These are phyloP conservation scores for Ogataea pini DNA, from an alignment of 805 yeast species.

Conservation along the genomic window DNA sequence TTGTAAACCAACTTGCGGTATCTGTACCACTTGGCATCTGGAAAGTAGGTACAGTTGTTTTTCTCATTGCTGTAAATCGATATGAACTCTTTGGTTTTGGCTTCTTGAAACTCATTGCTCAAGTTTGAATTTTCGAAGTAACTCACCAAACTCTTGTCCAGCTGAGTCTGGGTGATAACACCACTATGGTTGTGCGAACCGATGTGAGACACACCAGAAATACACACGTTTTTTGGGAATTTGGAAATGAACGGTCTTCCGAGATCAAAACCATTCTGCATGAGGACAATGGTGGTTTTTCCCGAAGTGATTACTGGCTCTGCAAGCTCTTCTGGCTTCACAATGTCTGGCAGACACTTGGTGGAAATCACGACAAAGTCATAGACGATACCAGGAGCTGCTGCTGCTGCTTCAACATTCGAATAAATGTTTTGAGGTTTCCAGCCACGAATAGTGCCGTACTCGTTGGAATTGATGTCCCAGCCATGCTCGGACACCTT, in stretches of 20 bases:
- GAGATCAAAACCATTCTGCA: constrained; percentile 69
- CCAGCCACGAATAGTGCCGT: constrained; percentile 58
- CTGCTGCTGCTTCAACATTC: constrained; percentile 40
- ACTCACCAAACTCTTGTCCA: constrained; percentile 51
- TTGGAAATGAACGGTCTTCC: constrained; percentile 54
- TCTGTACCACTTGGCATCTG: constrained; percentile 51
- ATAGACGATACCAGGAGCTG: constrained; percentile 40
- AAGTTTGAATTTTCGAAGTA: constrained; percentile 46
- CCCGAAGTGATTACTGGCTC: constrained; percentile 49
- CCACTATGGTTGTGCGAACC: constrained; percentile 59
- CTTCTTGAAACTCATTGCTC: constrained; percentile 31
- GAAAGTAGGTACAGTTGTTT: constrained; percentile 42
- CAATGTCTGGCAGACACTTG: constrained; percentile 62
- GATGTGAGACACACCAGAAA: constrained; percentile 66
- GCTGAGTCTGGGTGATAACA: constrained; percentile 44
- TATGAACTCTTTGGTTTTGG: constrained; percentile 46
- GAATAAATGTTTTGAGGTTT: constrained; percentile 46
- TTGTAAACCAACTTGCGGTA: constrained; percentile 72
- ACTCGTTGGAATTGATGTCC: constrained; percentile 57
- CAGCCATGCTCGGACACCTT: constrained; percentile 52
- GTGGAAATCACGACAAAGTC: constrained; percentile 62
- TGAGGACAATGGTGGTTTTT: constrained; percentile 51
- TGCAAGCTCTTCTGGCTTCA: constrained; percentile 50
- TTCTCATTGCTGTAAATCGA: constrained; percentile 45
- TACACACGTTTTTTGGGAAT: constrained; percentile 50